These are phyloP conservation scores for Quercus variabilis DNA, from an alignment of 306 rosid species.

Conservation along the genomic window DNA sequence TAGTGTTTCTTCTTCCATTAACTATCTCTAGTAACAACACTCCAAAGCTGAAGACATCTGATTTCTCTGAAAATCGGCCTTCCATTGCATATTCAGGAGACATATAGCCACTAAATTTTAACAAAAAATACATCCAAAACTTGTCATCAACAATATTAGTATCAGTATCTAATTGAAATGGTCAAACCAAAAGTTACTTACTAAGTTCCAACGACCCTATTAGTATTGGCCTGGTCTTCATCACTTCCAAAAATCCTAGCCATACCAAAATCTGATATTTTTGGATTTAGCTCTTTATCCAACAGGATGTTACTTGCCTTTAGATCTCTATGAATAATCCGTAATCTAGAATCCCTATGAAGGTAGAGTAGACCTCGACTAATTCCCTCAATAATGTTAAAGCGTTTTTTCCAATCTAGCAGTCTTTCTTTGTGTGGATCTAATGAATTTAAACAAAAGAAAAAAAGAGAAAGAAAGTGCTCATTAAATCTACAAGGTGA, in stretches of 20 bases:
- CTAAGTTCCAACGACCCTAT: slow-evolving; percentile 30
- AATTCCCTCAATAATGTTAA: no score
- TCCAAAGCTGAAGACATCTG: neutral
- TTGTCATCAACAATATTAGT: no score
- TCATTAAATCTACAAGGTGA: no score
- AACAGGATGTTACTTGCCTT: slow-evolving; percentile 14
- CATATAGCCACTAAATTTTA: neutral
- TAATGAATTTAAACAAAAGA: no score
- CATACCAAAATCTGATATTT: slow-evolving; percentile 22
- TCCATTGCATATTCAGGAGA: neutral
- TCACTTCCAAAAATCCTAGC: slow-evolving; percentile 13
- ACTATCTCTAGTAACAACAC: slow-evolving; percentile 7
- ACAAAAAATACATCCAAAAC: neutral
- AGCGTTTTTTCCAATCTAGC: no score
- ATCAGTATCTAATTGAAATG: no score
- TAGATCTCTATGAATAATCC: no score
- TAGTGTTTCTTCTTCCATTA: neutral
- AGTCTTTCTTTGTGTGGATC: no score
- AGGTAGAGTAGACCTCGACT: no score
- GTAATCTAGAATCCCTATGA: no score
- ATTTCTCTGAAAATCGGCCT: neutral
- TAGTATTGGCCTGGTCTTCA: slow-evolving; percentile 13
- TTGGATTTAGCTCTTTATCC: slow-evolving; percentile 11
- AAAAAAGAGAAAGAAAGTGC: no score
- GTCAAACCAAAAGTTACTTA: neutral